phyloP scores from a whole-genome alignment of 2,329 filamentous ascomycete species.

The Venturia oleaginea region DNA sequence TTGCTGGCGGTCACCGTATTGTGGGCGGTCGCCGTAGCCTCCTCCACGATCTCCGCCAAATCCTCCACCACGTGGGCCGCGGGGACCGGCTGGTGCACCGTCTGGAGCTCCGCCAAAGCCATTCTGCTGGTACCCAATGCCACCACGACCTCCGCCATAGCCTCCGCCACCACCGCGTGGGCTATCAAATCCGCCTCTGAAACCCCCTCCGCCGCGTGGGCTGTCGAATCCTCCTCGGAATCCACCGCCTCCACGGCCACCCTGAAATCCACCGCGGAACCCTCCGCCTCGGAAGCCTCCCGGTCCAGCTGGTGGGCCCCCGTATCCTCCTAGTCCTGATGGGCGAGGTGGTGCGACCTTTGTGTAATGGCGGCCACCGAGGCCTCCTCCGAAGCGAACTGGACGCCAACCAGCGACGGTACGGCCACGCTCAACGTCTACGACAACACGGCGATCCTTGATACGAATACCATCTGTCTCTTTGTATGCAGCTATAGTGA shows the following conservation, averaged over 20 bases:
- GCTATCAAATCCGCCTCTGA: slow-evolving; percentile 29
- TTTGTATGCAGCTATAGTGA: slow-evolving; percentile 76
- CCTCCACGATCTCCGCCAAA: slow-evolving; percentile 43
- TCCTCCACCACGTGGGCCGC: slow-evolving; percentile 32
- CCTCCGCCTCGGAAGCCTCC: slow-evolving; percentile 44
- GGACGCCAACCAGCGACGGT: slow-evolving; percentile 93
- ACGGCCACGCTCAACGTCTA: slow-evolving; percentile 92
- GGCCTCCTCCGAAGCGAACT: slow-evolving; percentile 79
- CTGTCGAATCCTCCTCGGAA: slow-evolving; percentile 29
- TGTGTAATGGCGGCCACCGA: slow-evolving; percentile 88
- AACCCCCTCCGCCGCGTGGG: slow-evolving; percentile 19
- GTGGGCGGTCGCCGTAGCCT: slow-evolving; percentile 21
- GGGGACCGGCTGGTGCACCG: slow-evolving; percentile 40
- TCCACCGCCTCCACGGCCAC: slow-evolving; percentile 46
- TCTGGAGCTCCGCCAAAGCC: slow-evolving; percentile 35
- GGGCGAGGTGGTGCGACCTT: slow-evolving; percentile 67
- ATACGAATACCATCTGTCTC: slow-evolving; percentile 82
- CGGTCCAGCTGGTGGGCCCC: slow-evolving; percentile 44
- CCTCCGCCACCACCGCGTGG: slow-evolving; percentile 32
- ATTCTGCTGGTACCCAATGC: slow-evolving; percentile 34
- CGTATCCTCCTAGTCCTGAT: slow-evolving; percentile 51
- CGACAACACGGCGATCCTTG: slow-evolving; percentile 82
- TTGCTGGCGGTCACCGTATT: slow-evolving; percentile 17
- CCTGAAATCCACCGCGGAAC: slow-evolving; percentile 46
- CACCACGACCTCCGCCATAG: slow-evolving; percentile 35